These are phyloP conservation scores for Fusarium luffae DNA, from an alignment of 2,329 filamentous ascomycete species.

Conservation along the genomic window DNA sequence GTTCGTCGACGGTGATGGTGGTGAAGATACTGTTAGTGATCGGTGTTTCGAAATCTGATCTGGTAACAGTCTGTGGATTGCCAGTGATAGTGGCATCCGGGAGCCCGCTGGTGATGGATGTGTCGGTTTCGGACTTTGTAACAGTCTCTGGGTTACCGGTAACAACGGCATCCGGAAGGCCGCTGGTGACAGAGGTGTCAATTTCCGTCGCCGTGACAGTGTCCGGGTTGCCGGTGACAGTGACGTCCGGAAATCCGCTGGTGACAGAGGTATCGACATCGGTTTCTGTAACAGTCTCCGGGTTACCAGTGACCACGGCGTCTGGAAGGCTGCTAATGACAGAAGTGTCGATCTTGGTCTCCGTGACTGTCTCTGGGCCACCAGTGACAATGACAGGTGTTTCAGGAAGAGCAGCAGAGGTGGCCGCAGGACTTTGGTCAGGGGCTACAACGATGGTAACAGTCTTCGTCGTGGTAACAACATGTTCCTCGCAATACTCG, in stretches of 20 bases:
- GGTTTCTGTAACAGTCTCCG: slow-evolving; percentile 47
- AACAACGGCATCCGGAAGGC: slow-evolving; percentile 42
- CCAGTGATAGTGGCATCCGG: slow-evolving; percentile 41
- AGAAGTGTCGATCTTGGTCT: slow-evolving; percentile 45
- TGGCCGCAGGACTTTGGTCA: slow-evolving; percentile 15
- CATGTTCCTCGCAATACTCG: slow-evolving; percentile 38
- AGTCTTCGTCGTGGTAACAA: slow-evolving; percentile 42
- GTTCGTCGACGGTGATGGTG: neutral
- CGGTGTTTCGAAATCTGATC: slow-evolving; percentile 36
- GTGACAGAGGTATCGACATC: slow-evolving; percentile 36
- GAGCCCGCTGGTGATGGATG: slow-evolving; percentile 34
- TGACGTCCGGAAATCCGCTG: slow-evolving; percentile 36
- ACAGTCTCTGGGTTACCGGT: slow-evolving; percentile 42
- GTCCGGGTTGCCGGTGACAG: slow-evolving; percentile 42
- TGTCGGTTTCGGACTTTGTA: slow-evolving; percentile 44
- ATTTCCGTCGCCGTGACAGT: slow-evolving; percentile 46
- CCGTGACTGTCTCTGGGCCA: slow-evolving; percentile 48
- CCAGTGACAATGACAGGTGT: slow-evolving; percentile 43
- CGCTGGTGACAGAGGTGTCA: slow-evolving; percentile 31
- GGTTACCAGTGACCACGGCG: slow-evolving; percentile 48
- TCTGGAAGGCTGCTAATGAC: slow-evolving; percentile 48
- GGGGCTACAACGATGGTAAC: slow-evolving; percentile 47
- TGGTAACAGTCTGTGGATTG: slow-evolving; percentile 46
- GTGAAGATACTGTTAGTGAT: slow-evolving; percentile 14
- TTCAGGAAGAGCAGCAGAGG: slow-evolving; percentile 38